Base-by-base conservation (phyloP, 139 green algal species). In the Spirogloea muscicola region DNA sequence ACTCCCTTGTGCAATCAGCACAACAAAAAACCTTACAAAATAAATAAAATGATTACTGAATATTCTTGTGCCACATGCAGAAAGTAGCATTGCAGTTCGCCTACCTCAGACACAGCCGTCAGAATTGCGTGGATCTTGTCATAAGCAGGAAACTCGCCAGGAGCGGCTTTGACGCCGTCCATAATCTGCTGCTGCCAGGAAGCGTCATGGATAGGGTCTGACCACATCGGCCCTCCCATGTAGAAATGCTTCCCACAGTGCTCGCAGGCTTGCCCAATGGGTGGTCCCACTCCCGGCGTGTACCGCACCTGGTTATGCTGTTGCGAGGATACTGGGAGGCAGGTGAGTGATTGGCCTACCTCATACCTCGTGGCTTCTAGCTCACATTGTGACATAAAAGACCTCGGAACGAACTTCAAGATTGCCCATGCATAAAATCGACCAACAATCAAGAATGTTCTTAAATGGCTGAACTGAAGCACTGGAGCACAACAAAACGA, bases 201-300 rank as follows among this genome's bases (percentile, higher is more conserved):
- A 0, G 64, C 66, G 73, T 98, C 86, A 70, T 97, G 93, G 3
- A 98, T 86, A 7, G 93, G 90, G 31, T 85, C 86, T 0, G 84
- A 72, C 94, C 94, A 99, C 72, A 96, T 90, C 42, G 94, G 94
- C 0, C 94, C 94, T 1, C 94, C 94, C 85, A 98, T 91, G n/a
- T 70, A 66, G 2, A 68, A 62, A 36, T 43, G 41, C 68, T 55
- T 79, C 4, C 82, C 82, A 64, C 76, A 85, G 46, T 85, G 18
- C 42, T 85, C 79, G 39, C 79, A 85, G 5, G 18, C 44, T 3
- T 58, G 77, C 2, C 18, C 13, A 9, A 82, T 57, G 18, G 74
- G 9, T 0, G 75, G 75, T 2, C 75, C 75, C 9, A 46, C 1
- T 1, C 65, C 74, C 2, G 65, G 65, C n/a, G 69, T 79, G 63